These are phyloP conservation scores for Madurella fahalii DNA, from an alignment of 2,329 filamentous ascomycete genomes.

Conservation along the genomic window DNA sequence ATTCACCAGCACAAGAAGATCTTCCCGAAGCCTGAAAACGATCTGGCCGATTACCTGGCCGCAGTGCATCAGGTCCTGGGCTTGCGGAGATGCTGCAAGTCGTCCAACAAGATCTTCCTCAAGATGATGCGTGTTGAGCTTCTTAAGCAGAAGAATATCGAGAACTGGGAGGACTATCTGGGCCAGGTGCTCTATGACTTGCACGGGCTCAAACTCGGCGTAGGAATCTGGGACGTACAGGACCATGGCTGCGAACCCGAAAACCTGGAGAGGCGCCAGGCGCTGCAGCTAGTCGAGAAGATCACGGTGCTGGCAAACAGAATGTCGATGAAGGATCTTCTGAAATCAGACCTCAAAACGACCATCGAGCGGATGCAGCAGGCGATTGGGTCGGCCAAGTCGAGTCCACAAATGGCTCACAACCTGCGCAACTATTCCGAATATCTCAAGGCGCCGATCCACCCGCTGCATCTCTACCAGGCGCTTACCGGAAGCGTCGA, in stretches of 20 bases:
- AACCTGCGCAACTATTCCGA: conserved; percentile 80
- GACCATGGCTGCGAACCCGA: conserved; percentile 80
- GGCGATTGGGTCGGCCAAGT: conserved; percentile 74
- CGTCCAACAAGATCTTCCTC: conserved; percentile 80
- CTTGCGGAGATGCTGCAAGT: conserved; percentile 77
- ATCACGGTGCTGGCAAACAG: conserved; percentile 76
- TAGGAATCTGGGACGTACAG: conserved; percentile 60
- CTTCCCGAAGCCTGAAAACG: conserved; percentile 64
- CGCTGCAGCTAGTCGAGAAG: conserved; percentile 77
- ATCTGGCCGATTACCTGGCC: conserved; percentile 74
- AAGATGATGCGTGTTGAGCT: conserved; percentile 86
- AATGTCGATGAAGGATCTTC: conserved; percentile 83
- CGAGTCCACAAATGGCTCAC: conserved; percentile 74
- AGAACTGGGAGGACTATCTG: conserved; percentile 82
- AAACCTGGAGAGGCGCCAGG: conserved; percentile 73
- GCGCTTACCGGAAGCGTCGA: conserved; percentile 75
- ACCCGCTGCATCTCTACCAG: conserved; percentile 73
- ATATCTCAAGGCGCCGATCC: conserved; percentile 78
- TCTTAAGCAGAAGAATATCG: conserved; percentile 67
- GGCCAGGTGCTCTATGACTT: conserved; percentile 81
- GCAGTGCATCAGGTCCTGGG: conserved; percentile 81
- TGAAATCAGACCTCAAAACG: conserved; percentile 84
- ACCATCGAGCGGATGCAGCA: conserved; percentile 93
- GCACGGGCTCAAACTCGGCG: conserved; percentile 73
- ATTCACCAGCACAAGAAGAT: conserved; percentile 61